Conservation (phyloP, 1,284 basidiomycete species). For the Cryptococcus jaspeensis region DNA sequence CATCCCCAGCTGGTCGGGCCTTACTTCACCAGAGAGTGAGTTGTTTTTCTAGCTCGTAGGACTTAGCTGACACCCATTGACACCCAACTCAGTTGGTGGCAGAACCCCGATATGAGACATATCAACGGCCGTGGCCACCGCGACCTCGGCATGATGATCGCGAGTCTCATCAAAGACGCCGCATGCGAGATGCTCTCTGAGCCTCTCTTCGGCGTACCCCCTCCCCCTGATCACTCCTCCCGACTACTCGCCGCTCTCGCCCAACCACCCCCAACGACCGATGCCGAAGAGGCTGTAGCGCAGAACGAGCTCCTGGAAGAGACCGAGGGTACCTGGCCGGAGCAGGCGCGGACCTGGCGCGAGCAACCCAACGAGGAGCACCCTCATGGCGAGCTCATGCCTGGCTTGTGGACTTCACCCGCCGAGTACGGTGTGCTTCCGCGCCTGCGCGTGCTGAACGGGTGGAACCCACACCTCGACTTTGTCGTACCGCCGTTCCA, state of each 20-base stretch:
- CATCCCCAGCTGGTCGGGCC: constrained; percentile 43
- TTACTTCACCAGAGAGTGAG: constrained; percentile 47
- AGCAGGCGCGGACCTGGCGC: constrained; percentile 27
- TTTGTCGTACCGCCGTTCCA: constrained; percentile 30
- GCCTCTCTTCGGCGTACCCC: constrained; percentile 14
- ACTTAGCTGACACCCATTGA: not conserved
- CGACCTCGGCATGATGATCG: constrained; percentile 42
- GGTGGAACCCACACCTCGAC: constrained; percentile 38
- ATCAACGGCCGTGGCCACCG: constrained; percentile 46
- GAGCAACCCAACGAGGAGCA: constrained; percentile 17
- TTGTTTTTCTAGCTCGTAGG: not conserved
- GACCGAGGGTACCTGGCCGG: constrained; percentile 25
- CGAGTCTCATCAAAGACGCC: constrained; percentile 41
- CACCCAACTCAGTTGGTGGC: constrained; percentile 42
- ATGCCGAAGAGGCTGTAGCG: constrained; percentile 3
- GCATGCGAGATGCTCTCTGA: constrained; percentile 38
- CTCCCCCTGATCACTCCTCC: not conserved
- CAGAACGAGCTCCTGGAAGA: constrained; percentile 4
- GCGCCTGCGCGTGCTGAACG: constrained; percentile 38
- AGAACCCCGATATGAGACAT: constrained; percentile 45
- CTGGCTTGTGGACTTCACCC: constrained; percentile 39
- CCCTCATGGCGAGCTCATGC: constrained; percentile 28
- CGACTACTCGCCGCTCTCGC: not conserved
- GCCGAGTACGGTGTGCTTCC: constrained; percentile 42
- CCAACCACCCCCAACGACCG: not conserved